phyloP scores from a whole-genome alignment of 2,329 filamentous ascomycete genomes.

The Sarocladium strictum region DNA sequence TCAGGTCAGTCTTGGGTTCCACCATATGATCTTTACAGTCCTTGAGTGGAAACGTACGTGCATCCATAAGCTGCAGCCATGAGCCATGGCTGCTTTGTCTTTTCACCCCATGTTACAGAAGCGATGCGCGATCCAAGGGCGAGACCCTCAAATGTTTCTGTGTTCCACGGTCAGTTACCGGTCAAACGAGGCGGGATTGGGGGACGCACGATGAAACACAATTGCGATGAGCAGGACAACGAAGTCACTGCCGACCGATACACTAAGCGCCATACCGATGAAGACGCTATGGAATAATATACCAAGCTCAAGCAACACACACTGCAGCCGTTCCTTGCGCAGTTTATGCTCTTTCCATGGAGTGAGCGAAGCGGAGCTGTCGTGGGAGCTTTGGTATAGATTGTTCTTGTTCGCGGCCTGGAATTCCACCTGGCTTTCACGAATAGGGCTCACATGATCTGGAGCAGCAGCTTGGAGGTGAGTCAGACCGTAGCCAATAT shows the following conservation, averaged over 20 bases:
- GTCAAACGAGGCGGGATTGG: too few species aligned
- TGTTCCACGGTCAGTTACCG: not conserved
- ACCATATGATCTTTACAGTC: not conserved
- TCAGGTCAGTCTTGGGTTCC: conserved; percentile 26
- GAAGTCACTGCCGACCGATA: conserved; percentile 70
- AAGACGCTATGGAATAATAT: conserved; percentile 63
- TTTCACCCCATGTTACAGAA: conserved; percentile 37
- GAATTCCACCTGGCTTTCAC: conserved; percentile 10
- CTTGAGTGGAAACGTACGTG: conserved; percentile 20
- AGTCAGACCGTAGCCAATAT: conserved; percentile 27
- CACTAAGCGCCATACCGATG: conserved; percentile 77
- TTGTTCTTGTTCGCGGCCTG: not conserved
- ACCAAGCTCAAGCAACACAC: conserved; percentile 70
- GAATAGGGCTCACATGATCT: conserved; percentile 15
- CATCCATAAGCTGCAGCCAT: conserved; percentile 53
- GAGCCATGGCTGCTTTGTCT: conserved; percentile 43
- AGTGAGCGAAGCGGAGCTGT: not conserved
- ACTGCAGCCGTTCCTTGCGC: conserved; percentile 67
- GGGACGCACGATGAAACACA: conserved; percentile 56
- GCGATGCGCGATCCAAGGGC: conserved; percentile 61
- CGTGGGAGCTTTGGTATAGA: conserved; percentile 2
- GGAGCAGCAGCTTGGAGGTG: conserved; percentile 19
- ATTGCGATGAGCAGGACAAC: conserved; percentile 75
- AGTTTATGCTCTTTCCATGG: conserved; percentile 43
- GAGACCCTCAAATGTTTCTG: conserved; percentile 48